Conservation (phyloP, 306 rosid genomes). For the Fragaria vesca region DNA sequence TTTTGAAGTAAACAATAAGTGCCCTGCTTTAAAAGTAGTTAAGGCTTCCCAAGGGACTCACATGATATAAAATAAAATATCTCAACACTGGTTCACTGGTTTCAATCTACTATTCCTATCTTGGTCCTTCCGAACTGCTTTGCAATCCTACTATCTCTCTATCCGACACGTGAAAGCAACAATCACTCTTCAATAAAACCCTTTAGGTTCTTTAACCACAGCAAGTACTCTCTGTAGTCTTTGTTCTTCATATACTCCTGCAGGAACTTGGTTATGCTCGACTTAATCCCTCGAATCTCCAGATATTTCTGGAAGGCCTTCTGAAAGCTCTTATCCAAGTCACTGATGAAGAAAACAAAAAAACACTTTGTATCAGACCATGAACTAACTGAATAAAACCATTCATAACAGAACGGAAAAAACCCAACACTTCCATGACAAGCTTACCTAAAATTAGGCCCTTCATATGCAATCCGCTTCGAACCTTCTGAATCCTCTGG, state of each 20-base stretch:
- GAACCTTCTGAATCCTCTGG: conserved; percentile 43
- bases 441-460: conserved; percentile 47
- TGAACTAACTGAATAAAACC: not conserved
- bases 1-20: not conserved
- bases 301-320: conserved; percentile 80
- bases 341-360: conserved; percentile 40
- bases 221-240: conserved; percentile 59
- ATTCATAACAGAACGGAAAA: not conserved
- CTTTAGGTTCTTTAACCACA: conserved; percentile 85
- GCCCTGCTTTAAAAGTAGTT: not conserved
- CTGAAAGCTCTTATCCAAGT: conserved; percentile 84
- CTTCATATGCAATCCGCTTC: conserved; percentile 58
- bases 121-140: not conserved
- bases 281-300: conserved; percentile 64
- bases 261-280: conserved; percentile 54
- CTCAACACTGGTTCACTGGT: not conserved
- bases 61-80: not conserved
- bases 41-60: not conserved
- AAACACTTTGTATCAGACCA: not conserved
- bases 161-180: not conserved
- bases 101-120: not conserved
- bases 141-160: conserved; percentile 13
- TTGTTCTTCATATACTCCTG: conserved; percentile 68
- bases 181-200: conserved; percentile 57
- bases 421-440: not conserved